Evolutionary conservation across 345 rosid species (phyloP).

Genomic region (Capsella bursapastoris): DNA sequence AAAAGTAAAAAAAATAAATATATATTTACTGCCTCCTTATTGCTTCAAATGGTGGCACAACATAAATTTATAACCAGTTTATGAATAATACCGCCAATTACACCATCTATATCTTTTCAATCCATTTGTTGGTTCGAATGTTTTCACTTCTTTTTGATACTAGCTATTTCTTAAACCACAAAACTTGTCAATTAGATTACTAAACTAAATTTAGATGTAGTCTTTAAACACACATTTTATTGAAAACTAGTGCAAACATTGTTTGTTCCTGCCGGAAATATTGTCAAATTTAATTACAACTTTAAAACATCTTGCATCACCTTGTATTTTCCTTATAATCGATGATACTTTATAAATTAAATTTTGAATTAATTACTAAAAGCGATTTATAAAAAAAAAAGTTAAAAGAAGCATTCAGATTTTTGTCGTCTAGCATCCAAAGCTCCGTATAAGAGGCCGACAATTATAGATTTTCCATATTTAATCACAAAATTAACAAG

Average conservation of each 20-base stretch:
- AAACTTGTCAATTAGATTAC: background rate
- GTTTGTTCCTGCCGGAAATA: background rate
- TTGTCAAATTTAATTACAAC: background rate
- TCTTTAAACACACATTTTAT: background rate
- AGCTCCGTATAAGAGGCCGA: constrained; percentile 44
- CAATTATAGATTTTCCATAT: constrained; percentile 35
- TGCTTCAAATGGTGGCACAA: background rate
- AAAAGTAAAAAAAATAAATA: too few relatives aligned
- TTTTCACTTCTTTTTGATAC: background rate
- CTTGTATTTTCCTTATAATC: background rate
- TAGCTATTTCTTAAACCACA: constrained; percentile 8
- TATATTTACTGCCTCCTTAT: too few relatives aligned
- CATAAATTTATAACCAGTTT: background rate
- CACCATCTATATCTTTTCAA: background rate
- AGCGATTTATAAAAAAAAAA: background rate
- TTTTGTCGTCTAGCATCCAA: constrained; percentile 42
- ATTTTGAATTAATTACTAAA: constrained; percentile 4
- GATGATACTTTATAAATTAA: background rate
- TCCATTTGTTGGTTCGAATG: background rate
- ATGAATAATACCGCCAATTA: background rate
- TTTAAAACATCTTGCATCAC: background rate
- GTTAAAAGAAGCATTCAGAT: constrained; percentile 24
- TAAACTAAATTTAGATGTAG: too few relatives aligned
- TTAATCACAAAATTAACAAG: constrained; percentile 20
- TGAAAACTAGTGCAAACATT: background rate